Percentiles rank a stretch among this genome's conserved stretches.
Evolutionary conservation across 2,329 filamentous ascomycete genomes (phyloP).

Genomic region (Aspergillus sp.): DNA sequence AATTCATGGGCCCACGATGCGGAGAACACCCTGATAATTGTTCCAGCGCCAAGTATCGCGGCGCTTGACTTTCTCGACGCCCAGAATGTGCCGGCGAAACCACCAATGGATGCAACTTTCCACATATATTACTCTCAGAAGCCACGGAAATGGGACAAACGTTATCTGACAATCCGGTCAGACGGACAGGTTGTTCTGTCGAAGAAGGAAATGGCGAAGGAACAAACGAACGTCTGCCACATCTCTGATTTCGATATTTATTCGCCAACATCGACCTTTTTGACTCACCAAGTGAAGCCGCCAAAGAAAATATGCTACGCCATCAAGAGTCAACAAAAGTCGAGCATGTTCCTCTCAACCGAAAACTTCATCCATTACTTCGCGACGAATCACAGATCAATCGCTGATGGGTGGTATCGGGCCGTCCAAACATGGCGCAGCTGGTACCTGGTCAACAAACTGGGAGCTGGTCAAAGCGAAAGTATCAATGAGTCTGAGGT

Average conservation of each 20-base stretch:
- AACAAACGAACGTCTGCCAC: constrained; percentile 72
- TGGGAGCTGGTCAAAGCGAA: constrained; percentile 55
- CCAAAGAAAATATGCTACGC: constrained; percentile 85
- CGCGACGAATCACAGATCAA: constrained; percentile 68
- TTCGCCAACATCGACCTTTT: constrained; percentile 66
- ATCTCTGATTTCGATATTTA: constrained; percentile 93
- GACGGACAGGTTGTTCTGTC: constrained; percentile 71
- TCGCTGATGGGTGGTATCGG: constrained; percentile 69
- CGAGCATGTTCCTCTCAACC: constrained; percentile 75
- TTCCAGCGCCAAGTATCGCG: constrained; percentile 57
- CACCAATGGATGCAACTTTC: constrained; percentile 67
- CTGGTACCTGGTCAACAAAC: constrained; percentile 81
- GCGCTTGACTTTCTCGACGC: constrained; percentile 56
- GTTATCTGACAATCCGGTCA: constrained; percentile 69
- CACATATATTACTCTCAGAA: constrained; percentile 78
- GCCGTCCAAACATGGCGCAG: constrained; percentile 80
- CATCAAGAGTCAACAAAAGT: constrained; percentile 89
- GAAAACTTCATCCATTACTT: constrained; percentile 94
- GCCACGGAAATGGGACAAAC: constrained; percentile 85
- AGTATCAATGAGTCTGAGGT: constrained; percentile 14
- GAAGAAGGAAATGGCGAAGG: constrained; percentile 72
- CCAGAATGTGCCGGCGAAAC: constrained; percentile 60
- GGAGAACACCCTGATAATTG: constrained; percentile 71
- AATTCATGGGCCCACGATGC: constrained; percentile 88
- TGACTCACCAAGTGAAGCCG: constrained; percentile 71